Conservation (phyloP, 352 stramenopile species). For the Phytopythium oedochilum region DNA sequence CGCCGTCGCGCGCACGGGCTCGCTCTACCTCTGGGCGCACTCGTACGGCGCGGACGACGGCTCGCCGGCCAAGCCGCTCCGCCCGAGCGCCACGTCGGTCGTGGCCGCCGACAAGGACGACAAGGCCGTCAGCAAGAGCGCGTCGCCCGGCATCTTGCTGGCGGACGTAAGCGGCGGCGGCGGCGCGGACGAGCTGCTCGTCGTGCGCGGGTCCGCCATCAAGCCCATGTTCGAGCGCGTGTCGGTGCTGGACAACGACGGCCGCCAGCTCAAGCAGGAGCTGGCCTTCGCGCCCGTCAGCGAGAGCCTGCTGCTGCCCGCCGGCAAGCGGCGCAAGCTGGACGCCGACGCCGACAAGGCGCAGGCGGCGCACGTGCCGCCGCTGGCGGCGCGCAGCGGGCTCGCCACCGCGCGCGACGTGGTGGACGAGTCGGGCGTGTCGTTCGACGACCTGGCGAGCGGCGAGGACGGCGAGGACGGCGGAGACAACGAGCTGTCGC, state of each 20-base stretch:
- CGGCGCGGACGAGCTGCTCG: constrained; percentile 33
- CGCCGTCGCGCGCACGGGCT: constrained; percentile 49
- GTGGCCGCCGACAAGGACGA: constrained; percentile 8
- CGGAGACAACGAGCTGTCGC: constrained; percentile 55
- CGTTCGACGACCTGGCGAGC: constrained; percentile 51
- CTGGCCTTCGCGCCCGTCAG: constrained; percentile 55
- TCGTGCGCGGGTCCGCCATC: constrained; percentile 64
- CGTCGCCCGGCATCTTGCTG: constrained; percentile 40
- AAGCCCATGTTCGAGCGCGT: constrained; percentile 81
- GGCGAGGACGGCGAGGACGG: constrained; percentile 28
- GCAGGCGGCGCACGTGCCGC: constrained; percentile 67
- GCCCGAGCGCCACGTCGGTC: constrained; percentile 36
- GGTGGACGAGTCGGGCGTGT: constrained; percentile 46
- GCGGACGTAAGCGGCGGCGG: constrained; percentile 26
- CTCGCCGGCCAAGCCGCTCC: constrained; percentile 48
- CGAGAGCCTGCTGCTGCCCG: constrained; percentile 58
- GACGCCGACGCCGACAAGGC: constrained; percentile 25
- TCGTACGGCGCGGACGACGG: constrained; percentile 56
- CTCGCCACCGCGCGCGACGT: constrained; percentile 52
- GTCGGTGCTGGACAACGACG: constrained; percentile 49
- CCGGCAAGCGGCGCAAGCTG: constrained; percentile 63
- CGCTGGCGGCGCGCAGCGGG: constrained; percentile 62
- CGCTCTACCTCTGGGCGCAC: constrained; percentile 69
- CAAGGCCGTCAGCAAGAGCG: constrained; percentile 10
- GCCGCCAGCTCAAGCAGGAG: constrained; percentile 47